Evolutionary conservation across 768 basidiomycete species (phyloP), one percentile per base, ranked within the genome.

Genomic region (Brasilioporus rufonigricans): DNA sequence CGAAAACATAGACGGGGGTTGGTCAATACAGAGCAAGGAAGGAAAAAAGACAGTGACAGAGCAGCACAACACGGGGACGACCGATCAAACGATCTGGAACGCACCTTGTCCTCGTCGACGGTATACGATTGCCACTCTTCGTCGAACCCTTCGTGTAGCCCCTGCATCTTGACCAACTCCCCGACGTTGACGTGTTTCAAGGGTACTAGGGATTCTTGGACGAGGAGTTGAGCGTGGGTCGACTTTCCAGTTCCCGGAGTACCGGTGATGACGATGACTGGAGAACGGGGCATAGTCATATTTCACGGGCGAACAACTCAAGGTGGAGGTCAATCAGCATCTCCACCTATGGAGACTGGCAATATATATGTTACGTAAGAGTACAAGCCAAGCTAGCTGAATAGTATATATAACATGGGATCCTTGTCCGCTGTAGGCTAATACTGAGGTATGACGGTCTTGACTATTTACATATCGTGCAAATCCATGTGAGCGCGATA

Each of bases 181-280:
- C 94, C 89, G 46, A 98, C 82, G 64, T 98, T 96, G 73, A 99
- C 79, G 67, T 97, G 90, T 63, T 74, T 76, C 53, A 97, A 73
- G 0, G 86, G 83, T 1, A 87, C 61, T 5, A 83, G 82, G 0
- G 90, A 87, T 55, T 89, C 82, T 38, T 84, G 79, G 21, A 78
- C 83, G 43, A 98, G 82, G n/a, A 93, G 76, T 54, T 89, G 82
- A 2, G 94, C 91, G 71, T 93, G 93, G 1, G 93, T 94, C 4
- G 96, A 89, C 71, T 99, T 99, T 52, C 93, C 95, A 33, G 93
- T 95, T n/a, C 93, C 93, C 12, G 93, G 92, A 16, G 93, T 94
- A 56, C 92, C 93, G 40, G 93, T 95, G 62, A 95, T 84, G 61
- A 95, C 69, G 65, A 95, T 90, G 47, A 86, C 80, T 43, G 91